These are phyloP conservation scores for Xylariaceae sp. DNA, from an alignment of 2,329 filamentous ascomycete genomes.

Conservation along the genomic window DNA sequence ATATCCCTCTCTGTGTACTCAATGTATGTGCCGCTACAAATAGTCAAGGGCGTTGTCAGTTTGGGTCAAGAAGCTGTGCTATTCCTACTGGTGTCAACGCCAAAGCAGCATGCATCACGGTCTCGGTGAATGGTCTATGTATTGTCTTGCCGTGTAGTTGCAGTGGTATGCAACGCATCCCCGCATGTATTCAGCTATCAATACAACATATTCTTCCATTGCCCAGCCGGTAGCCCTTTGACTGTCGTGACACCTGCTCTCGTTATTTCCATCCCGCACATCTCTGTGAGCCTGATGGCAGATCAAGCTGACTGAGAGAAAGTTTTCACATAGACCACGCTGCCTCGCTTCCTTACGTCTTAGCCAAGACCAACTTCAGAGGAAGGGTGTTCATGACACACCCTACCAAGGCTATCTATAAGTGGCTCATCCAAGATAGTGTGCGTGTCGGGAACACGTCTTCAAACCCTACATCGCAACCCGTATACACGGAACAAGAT, in stretches of 20 bases:
- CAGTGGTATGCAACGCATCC: background rate
- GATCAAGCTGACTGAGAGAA: slow-evolving; percentile 14
- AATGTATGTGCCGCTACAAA: slow-evolving; percentile 9
- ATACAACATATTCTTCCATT: slow-evolving; percentile 37
- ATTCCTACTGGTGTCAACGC: background rate
- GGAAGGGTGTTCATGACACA: slow-evolving; percentile 99
- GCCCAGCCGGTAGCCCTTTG: slow-evolving; percentile 23
- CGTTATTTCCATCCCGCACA: background rate
- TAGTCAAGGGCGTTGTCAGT: slow-evolving; percentile 21
- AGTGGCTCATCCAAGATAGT: slow-evolving; percentile 97
- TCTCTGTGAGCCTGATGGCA: too few relatives aligned
- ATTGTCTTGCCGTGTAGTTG: background rate
- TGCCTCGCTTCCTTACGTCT: slow-evolving; percentile 95
- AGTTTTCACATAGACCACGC: slow-evolving; percentile 99
- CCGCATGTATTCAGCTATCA: slow-evolving; percentile 35
- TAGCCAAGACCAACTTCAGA: slow-evolving; percentile 96
- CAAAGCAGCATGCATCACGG: background rate
- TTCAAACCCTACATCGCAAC: slow-evolving; percentile 60
- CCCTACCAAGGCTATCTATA: slow-evolving; percentile 98
- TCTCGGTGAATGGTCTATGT: background rate
- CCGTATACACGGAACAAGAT: slow-evolving; percentile 92
- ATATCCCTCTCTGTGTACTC: slow-evolving; percentile 11
- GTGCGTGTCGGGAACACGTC: slow-evolving; percentile 79
- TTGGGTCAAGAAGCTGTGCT: slow-evolving; percentile 8
- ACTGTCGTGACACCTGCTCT: slow-evolving; percentile 15